phyloP scores from a whole-genome alignment of 176 grass and related monocot genomes.

The Avena insularis region DNA sequence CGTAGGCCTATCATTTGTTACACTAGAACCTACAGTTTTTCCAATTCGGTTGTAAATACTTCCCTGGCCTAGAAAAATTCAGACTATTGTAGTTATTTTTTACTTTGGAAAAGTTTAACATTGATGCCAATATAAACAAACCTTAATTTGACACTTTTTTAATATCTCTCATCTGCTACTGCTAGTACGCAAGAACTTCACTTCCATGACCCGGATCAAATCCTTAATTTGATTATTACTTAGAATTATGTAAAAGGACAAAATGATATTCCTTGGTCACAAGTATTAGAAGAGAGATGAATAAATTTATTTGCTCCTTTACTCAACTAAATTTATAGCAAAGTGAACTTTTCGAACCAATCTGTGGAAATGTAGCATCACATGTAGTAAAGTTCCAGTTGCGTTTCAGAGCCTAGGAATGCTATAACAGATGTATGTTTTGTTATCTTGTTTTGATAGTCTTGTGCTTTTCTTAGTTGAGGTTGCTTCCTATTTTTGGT shows the following conservation, averaged over 20 bases:
- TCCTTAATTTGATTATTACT: neutral
- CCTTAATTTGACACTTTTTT: neutral
- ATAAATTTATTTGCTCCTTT: too few species aligned
- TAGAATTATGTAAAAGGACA: neutral
- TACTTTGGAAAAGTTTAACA: neutral
- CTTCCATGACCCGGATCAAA: neutral
- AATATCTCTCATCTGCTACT: neutral
- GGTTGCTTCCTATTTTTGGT: too few species aligned
- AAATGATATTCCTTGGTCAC: neutral
- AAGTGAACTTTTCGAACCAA: too few species aligned
- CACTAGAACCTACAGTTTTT: conserved; percentile 17
- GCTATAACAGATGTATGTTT: too few species aligned
- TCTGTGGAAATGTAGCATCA: too few species aligned
- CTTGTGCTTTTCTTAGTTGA: too few species aligned
- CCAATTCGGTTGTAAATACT: conserved; percentile 48
- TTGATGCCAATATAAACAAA: neutral
- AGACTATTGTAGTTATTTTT: neutral
- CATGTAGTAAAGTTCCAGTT: too few species aligned
- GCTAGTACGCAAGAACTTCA: neutral
- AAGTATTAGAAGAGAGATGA: neutral
- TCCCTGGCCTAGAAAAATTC: neutral
- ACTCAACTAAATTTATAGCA: too few species aligned
- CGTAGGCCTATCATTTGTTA: neutral
- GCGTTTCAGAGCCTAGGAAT: too few species aligned
- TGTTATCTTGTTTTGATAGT: too few species aligned